Conservation (phyloP, 768 basidiomycete genomes). For the Podaxis rugospora region DNA sequence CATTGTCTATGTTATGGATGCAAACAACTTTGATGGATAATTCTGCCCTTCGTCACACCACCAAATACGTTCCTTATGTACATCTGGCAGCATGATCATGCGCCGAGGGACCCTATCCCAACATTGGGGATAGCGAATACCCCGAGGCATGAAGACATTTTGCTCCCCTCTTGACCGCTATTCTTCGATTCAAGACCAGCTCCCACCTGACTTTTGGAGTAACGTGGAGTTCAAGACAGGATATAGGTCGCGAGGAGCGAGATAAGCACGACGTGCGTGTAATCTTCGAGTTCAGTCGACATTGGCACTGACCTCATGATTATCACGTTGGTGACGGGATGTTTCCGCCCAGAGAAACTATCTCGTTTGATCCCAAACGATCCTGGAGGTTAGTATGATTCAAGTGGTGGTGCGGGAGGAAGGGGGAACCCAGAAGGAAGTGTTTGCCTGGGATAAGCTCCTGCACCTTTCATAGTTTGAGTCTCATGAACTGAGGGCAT, state of each 20-base stretch:
- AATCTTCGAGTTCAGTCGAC: neutral
- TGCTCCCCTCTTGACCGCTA: conserved; percentile 41
- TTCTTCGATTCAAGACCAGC: conserved; percentile 37
- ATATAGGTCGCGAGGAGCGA: conserved; percentile 32
- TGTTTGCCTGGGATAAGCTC: conserved; percentile 42
- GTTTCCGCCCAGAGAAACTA: conserved; percentile 41
- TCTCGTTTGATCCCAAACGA: conserved; percentile 43
- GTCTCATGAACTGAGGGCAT: conserved; percentile 1
- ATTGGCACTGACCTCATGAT: neutral
- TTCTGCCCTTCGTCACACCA: neutral
- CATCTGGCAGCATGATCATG: neutral
- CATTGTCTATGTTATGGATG: conserved; percentile 46
- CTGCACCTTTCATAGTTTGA: neutral
- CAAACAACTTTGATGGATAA: conserved; percentile 39
- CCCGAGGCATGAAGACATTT: conserved; percentile 51
- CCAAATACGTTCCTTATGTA: neutral
- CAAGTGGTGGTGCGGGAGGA: conserved; percentile 48
- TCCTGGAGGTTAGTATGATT: conserved; percentile 55
- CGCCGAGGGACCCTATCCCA: conserved; percentile 37
- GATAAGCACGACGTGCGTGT: conserved; percentile 41
- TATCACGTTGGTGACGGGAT: conserved; percentile 47
- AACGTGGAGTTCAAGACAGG: conserved; percentile 43
- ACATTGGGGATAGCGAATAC: conserved; percentile 53
- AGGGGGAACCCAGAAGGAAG: conserved; percentile 45
- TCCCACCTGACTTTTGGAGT: conserved; percentile 46